A percentile compares a stretch with the other conserved stretches of the same genome.
Evolutionary conservation across 179 eudicot species (phyloP).

Genomic region (Beta macrorhiza): DNA sequence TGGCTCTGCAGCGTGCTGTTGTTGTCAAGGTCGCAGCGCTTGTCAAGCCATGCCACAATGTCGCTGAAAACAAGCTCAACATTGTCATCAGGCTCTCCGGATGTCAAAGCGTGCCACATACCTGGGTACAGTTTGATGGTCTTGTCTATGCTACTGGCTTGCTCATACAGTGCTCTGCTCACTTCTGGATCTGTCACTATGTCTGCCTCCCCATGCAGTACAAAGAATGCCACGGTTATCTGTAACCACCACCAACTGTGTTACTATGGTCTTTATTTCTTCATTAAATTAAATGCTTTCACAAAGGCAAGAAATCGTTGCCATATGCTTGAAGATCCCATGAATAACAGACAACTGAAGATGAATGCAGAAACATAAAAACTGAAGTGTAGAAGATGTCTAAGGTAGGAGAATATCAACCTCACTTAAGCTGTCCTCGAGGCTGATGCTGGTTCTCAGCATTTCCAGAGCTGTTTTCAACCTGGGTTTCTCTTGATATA

Average conservation of each 20-base stretch:
- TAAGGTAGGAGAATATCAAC: slow-evolving; percentile 34
- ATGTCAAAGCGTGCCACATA: slow-evolving; percentile 96
- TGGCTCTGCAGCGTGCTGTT: slow-evolving; percentile 17
- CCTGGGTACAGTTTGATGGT: slow-evolving; percentile 82
- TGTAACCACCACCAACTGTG: slow-evolving; percentile 22
- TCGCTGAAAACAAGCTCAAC: slow-evolving; percentile 72
- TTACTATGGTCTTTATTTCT: neutral
- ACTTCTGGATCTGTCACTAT: slow-evolving; percentile 95
- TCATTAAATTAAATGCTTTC: too few species aligned
- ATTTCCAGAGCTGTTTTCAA: slow-evolving; percentile 92
- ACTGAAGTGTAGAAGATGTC: neutral
- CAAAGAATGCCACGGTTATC: slow-evolving; percentile 88
- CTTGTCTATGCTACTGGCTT: slow-evolving; percentile 83
- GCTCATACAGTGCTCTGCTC: slow-evolving; percentile 73
- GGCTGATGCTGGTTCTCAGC: slow-evolving; percentile 88
- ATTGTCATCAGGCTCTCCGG: slow-evolving; percentile 80
- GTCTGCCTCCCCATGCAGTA: slow-evolving; percentile 93
- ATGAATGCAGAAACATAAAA: neutral
- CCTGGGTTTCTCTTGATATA: slow-evolving; percentile 88
- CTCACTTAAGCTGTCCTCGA: slow-evolving; percentile 77
- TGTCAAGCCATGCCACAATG: slow-evolving; percentile 80
- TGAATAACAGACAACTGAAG: neutral
- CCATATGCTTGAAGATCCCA: neutral
- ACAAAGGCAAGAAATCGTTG: too few species aligned
- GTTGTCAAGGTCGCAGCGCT: slow-evolving; percentile 25